Percentiles rank a stretch among this genome's conserved stretches.
These are phyloP conservation scores for Trypanosoma scelopori DNA, from an alignment of 208 protist genomes.

Conservation along the genomic window DNA sequence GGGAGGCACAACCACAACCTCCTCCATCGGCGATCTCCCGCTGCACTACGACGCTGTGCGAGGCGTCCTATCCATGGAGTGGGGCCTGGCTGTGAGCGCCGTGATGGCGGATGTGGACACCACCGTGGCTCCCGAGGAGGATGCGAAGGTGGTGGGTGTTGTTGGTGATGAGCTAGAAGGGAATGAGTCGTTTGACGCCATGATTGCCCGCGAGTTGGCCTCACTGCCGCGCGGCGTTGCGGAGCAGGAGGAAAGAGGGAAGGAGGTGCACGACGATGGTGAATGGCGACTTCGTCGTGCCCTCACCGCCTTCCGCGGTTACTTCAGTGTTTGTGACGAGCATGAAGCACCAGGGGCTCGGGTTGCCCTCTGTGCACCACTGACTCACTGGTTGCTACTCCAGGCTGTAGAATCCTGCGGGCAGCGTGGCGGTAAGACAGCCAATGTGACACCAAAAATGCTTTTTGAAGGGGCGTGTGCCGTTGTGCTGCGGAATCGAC, in stretches of 20 bases:
- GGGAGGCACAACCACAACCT: background rate
- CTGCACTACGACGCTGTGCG: background rate
- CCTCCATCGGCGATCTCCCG: background rate
- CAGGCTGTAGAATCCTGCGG: background rate
- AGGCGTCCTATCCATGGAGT: constrained; percentile 18
- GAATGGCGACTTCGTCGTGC: constrained; percentile 12
- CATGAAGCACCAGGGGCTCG: background rate
- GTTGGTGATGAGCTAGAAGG: background rate
- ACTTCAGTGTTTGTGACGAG: constrained; percentile 3
- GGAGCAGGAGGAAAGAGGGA: background rate
- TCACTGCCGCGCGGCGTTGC: background rate
- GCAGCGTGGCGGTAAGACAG: background rate
- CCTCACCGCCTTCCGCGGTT: constrained; percentile 16
- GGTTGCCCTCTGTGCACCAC: constrained; percentile 8
- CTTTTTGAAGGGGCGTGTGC: constrained; percentile 25
- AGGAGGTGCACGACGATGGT: background rate
- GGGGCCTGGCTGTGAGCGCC: constrained; percentile 17
- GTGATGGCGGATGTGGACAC: constrained; percentile 8
- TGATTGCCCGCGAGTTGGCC: constrained; percentile 5
- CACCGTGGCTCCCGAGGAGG: background rate
- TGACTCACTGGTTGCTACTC: constrained; percentile 20
- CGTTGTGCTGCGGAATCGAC: constrained; percentile 5
- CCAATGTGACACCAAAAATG: background rate
- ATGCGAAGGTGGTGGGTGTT: background rate
- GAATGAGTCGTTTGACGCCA: constrained; percentile 10